phyloP scores from a whole-genome alignment of 768 basidiomycete genomes.

The Podaxis sp. region DNA sequence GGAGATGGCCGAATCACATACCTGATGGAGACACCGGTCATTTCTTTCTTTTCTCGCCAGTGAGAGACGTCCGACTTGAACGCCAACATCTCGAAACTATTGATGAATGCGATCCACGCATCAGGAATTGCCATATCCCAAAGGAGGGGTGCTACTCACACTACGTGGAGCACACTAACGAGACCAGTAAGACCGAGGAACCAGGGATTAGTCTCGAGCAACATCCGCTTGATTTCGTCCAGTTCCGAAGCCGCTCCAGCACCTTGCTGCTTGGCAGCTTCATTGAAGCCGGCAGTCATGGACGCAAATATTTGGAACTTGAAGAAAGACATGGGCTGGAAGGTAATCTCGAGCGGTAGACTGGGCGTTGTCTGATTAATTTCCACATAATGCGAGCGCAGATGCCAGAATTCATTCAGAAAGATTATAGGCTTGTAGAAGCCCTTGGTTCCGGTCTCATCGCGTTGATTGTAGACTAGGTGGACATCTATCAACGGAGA shows the following conservation, averaged over 20 bases:
- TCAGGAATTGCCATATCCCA: slow-evolving; percentile 48
- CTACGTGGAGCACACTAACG: slow-evolving; percentile 84
- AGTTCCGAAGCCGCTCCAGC: slow-evolving; percentile 66
- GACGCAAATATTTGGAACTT: slow-evolving; percentile 88
- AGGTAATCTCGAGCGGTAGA: slow-evolving; percentile 78
- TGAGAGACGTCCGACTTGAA: slow-evolving; percentile 95
- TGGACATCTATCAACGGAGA: slow-evolving; percentile 53
- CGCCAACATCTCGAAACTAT: slow-evolving; percentile 91
- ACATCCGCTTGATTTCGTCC: slow-evolving; percentile 95
- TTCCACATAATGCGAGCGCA: slow-evolving; percentile 78
- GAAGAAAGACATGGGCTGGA: slow-evolving; percentile 82
- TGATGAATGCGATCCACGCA: slow-evolving; percentile 5
- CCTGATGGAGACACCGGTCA: slow-evolving; percentile 94
- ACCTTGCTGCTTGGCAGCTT: slow-evolving; percentile 78
- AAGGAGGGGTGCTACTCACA: slow-evolving; percentile 51
- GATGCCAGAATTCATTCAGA: slow-evolving; percentile 94
- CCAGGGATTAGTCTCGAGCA: slow-evolving; percentile 86
- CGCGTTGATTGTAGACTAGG: slow-evolving; percentile 58
- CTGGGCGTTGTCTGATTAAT: slow-evolving; percentile 81
- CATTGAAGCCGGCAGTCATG: slow-evolving; percentile 84
- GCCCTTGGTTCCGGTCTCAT: slow-evolving; percentile 62
- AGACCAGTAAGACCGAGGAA: slow-evolving; percentile 81
- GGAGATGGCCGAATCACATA: slow-evolving; percentile 32
- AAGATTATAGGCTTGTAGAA: slow-evolving; percentile 88
- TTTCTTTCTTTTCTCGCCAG: slow-evolving; percentile 92